phyloP scores from a whole-genome alignment of 768 basidiomycete species.

The Candolleomyces eurysporus region DNA sequence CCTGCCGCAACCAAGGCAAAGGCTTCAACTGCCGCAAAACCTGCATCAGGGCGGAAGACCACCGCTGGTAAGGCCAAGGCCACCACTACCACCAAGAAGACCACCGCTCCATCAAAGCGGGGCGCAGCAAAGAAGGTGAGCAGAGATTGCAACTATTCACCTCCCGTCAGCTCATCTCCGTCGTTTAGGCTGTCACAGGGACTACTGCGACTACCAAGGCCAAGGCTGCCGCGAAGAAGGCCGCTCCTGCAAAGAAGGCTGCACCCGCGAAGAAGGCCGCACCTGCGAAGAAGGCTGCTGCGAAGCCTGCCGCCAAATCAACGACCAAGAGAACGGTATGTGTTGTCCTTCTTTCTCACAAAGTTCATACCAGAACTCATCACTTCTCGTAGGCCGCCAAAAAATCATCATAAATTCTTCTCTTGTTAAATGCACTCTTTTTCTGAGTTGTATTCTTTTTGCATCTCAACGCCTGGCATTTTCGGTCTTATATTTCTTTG shows the following conservation, averaged over 20 bases:
- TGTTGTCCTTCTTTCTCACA: neutral
- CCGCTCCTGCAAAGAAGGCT: slow-evolving; percentile 39
- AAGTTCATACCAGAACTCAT: slow-evolving; percentile 1
- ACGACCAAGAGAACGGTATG: slow-evolving; percentile 38
- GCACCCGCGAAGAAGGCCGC: slow-evolving; percentile 39
- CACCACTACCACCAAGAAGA: slow-evolving; percentile 32
- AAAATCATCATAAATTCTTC: slow-evolving; percentile 14
- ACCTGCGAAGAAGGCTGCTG: slow-evolving; percentile 30
- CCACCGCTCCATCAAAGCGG: slow-evolving; percentile 32
- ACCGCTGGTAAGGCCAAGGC: slow-evolving; percentile 37
- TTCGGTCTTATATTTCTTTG: slow-evolving; percentile 22
- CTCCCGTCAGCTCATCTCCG: too few relatives aligned
- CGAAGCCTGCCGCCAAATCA: slow-evolving; percentile 32
- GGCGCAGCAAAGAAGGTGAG: slow-evolving; percentile 20
- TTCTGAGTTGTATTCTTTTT: neutral
- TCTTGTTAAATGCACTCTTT: neutral
- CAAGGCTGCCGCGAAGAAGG: slow-evolving; percentile 40
- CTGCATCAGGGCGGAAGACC: slow-evolving; percentile 33
- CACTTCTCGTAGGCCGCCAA: slow-evolving; percentile 23
- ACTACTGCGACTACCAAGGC: slow-evolving; percentile 40
- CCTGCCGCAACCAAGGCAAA: slow-evolving; percentile 27
- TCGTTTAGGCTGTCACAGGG: slow-evolving; percentile 33
- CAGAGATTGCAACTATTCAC: too few relatives aligned
- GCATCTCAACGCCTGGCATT: slow-evolving; percentile 1
- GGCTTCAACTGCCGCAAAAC: slow-evolving; percentile 31